A percentile compares a stretch with the other conserved stretches of the same genome.
Evolutionary conservation across 2,329 filamentous ascomycete species (phyloP).

Genomic region (Macrophomina tecta): DNA sequence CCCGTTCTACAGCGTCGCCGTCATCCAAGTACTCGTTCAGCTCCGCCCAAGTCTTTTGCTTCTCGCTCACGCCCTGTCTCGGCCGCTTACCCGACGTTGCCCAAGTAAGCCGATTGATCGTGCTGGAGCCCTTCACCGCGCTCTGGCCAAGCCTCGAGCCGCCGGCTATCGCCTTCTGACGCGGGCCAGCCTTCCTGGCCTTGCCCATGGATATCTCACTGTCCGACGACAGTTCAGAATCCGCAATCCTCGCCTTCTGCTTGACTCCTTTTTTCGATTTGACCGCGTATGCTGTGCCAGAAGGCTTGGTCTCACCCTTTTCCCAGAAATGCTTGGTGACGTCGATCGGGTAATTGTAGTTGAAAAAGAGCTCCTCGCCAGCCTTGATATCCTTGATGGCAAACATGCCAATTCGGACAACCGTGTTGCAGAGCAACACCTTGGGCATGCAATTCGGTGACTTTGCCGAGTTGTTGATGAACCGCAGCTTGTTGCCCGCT

Average conservation of each 20-base stretch:
- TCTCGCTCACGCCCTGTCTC: constrained; percentile 33
- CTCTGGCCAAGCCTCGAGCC: background rate
- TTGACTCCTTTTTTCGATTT: constrained; percentile 28
- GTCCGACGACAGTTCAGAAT: background rate
- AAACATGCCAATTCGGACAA: constrained; percentile 75
- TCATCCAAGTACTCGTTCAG: constrained; percentile 27
- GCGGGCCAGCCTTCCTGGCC: background rate
- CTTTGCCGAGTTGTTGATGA: constrained; percentile 76
- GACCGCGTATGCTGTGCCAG: constrained; percentile 15
- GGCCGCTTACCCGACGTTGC: constrained; percentile 31
- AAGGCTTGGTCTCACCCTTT: background rate
- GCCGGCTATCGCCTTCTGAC: background rate
- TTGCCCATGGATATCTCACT: constrained; percentile 2
- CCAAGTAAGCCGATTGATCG: constrained; percentile 1
- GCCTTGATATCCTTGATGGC: constrained; percentile 69
- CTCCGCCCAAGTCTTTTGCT: constrained; percentile 33
- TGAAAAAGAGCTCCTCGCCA: constrained; percentile 81
- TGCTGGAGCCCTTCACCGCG: constrained; percentile 12
- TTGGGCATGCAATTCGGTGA: constrained; percentile 68
- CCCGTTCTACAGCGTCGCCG: constrained; percentile 19
- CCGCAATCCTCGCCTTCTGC: background rate
- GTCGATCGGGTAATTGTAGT: constrained; percentile 61
- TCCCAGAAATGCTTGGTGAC: constrained; percentile 23
- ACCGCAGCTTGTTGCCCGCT: constrained; percentile 80
- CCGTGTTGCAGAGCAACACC: constrained; percentile 75